Base-by-base conservation (phyloP, 2,329 filamentous ascomycete genomes). In the Botrytis squamosa region DNA sequence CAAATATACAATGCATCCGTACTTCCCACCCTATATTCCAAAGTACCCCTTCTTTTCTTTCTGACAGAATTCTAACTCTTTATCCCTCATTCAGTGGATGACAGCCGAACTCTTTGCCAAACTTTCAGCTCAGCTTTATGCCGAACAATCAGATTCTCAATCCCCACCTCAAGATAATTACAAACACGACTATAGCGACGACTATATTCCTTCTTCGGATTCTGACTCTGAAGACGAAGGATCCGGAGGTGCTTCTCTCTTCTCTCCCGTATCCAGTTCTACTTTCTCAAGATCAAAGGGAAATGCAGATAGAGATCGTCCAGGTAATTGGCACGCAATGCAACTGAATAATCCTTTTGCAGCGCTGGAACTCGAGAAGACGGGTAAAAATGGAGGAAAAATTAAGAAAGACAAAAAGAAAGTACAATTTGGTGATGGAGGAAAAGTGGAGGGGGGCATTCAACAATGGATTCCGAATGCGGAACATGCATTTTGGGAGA, bases 21-120 rank as follows among this genome's bases (percentile, higher is more conserved):
- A 29, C 29, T 36, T 38, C 18, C n/a, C 36, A 55, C 1, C 1
- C 44, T 46, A 7, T 29, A 20, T n/a, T 52, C 5, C 22, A 25
- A 52, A 67, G 16, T 8, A 38, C 7, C 38, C 16, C 12, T 12
- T 52, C 55, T 9, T 8, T 71, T 29, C 36, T 36, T 42, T 64
- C 33, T 16, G n/a, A 62, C 5, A 38, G 44, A 22, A 46, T 4
- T 70, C 74, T 79, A 83, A 83, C 74, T 22, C 2, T 18, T 6
- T 14, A 29, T 16, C 20, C 4, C 25, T 57, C 18, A 25, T 18
- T 29, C n/a, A 68, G 66, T 83, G 78, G 76, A 85, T 85, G 80
- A 86, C 85, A 0, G 84, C 83, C 0, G 79, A 82, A 18, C 78
- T 85, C 1, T 83, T 85, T 64, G 74, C 82, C 68, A 83, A 83